Evolutionary conservation across 1,284 basidiomycete species (phyloP).

Genomic region (Ceratobasidium theobromae): DNA sequence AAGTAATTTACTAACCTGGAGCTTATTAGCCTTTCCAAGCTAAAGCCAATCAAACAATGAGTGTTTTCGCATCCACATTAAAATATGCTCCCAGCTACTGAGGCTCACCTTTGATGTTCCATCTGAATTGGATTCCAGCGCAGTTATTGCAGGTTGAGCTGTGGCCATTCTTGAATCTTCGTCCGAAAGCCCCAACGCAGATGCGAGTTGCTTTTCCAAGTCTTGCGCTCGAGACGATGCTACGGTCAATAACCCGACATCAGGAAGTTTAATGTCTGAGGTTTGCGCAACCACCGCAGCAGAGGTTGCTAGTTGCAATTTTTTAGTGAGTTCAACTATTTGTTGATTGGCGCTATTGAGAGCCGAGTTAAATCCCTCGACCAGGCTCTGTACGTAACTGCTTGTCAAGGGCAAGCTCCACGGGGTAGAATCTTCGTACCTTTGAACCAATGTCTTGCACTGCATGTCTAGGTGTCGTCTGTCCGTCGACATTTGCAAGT

Average conservation of each 20-base stretch:
- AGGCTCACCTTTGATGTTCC: too few species aligned
- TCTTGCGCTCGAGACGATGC: not conserved
- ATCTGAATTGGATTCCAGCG: not conserved
- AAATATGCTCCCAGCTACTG: too few species aligned
- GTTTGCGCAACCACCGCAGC: not conserved
- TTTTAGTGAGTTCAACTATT: not conserved
- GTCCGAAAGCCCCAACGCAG: not conserved
- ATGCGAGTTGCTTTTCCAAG: not conserved
- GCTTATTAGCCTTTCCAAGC: not conserved
- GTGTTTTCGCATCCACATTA: too few species aligned
- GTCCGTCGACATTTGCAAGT: not conserved
- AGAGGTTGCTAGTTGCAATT: not conserved
- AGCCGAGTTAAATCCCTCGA: constrained; percentile 1
- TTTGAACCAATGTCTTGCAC: not conserved
- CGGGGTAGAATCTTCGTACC: not conserved
- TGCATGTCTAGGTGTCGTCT: not conserved
- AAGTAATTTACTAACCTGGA: constrained; percentile 3
- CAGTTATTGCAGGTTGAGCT: not conserved
- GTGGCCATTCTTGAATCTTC: not conserved
- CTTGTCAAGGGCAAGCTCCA: not conserved
- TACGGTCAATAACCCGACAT: not conserved
- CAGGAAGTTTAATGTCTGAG: not conserved
- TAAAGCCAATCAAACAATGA: not conserved
- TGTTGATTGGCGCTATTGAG: constrained; percentile 2
- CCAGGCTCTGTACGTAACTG: not conserved